Evolutionary conservation across 257 asterid genomes (phyloP).

Genomic region (Solanum tacnaense): DNA sequence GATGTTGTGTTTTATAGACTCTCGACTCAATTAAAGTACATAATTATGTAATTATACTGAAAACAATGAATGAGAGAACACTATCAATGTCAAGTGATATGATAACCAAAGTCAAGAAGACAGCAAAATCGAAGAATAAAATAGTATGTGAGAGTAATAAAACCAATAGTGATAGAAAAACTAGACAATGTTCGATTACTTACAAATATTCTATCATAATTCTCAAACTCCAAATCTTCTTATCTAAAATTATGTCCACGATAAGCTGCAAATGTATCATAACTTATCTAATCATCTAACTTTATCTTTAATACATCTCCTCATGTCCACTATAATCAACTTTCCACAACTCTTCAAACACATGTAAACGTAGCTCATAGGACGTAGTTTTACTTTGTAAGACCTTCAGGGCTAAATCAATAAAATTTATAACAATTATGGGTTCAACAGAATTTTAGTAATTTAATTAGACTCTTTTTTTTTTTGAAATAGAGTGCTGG

Average conservation of each 20-base stretch:
- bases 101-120: neutral
- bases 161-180: no score
- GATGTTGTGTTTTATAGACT: neutral
- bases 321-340: no score
- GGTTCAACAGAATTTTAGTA: neutral
- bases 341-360: neutral
- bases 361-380: neutral
- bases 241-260: rapidly evolving
- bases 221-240: no score
- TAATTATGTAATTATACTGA: neutral
- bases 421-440: neutral
- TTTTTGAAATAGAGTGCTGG: no score
- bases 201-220: neutral
- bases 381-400: neutral
- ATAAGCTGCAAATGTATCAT: neutral
- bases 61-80: neutral
- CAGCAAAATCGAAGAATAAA: neutral
- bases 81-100: neutral
- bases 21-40: neutral
- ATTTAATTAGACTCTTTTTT: neutral
- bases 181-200: no score
- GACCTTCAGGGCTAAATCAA: neutral
- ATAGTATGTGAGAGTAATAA: no score
- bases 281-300: neutral
- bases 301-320: no score